A percentile compares a stretch with the other conserved stretches of the same genome.
phyloP scores from a whole-genome alignment of 768 basidiomycete species.

The Paxillus rubicundulus region DNA sequence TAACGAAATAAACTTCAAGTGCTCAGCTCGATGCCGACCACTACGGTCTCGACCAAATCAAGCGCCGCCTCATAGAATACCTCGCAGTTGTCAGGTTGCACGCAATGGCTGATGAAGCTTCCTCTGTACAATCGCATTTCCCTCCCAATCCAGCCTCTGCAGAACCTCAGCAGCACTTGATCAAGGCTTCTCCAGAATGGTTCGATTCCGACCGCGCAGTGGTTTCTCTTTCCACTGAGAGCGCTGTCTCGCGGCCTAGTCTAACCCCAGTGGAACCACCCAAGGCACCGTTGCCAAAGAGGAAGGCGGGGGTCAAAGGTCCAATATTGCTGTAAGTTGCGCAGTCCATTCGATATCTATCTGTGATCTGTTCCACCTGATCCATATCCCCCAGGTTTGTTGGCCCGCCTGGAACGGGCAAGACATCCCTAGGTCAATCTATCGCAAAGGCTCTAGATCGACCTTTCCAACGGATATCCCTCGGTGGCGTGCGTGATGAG shows the following conservation, averaged over 20 bases:
- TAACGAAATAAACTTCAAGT: conserved; percentile 9
- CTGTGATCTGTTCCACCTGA: not conserved
- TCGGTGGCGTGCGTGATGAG: conserved; percentile 92
- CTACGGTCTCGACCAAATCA: conserved; percentile 90
- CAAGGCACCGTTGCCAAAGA: conserved; percentile 8
- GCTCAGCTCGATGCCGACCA: conserved; percentile 86
- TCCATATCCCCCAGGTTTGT: conserved; percentile 53
- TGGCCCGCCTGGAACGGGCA: conserved; percentile 89
- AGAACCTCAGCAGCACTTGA: conserved; percentile 16
- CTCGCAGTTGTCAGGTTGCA: conserved; percentile 77
- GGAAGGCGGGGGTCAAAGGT: conserved; percentile 54
- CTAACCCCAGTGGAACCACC: conserved; percentile 3
- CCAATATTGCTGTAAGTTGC: conserved; percentile 62
- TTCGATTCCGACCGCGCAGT: conserved; percentile 23
- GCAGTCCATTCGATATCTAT: not conserved
- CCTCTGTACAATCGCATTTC: conserved; percentile 1
- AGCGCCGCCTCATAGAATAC: conserved; percentile 88
- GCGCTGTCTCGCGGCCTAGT: conserved; percentile 10
- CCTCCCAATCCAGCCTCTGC: not conserved
- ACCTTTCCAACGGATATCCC: conserved; percentile 88
- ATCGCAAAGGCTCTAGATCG: conserved; percentile 79
- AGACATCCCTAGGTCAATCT: conserved; percentile 88
- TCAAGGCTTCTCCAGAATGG: conserved; percentile 18
- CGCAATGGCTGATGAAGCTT: conserved; percentile 26
- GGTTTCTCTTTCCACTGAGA: conserved; percentile 14